Evolutionary conservation across 106 monocot species (phyloP).

Genomic region (Amphibolis antarctica): DNA sequence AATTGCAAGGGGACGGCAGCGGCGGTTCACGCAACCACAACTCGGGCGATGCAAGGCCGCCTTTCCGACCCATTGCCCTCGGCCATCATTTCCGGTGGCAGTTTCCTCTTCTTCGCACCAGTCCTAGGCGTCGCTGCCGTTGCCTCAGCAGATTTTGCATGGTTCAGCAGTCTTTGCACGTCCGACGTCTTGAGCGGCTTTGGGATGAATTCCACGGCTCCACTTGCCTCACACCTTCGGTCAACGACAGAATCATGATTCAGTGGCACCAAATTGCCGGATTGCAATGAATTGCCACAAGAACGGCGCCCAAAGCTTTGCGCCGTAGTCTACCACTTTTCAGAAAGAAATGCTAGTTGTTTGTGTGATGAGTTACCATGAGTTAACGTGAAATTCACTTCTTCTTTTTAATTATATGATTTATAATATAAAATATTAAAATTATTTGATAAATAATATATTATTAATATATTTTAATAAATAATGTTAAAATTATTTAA

Average conservation of each 20-base stretch:
- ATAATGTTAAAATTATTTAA: no score
- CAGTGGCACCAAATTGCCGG: background rate
- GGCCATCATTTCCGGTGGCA: slow-evolving; percentile 18
- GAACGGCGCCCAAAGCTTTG: no score
- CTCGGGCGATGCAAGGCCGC: slow-evolving; percentile 33
- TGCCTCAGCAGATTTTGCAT: slow-evolving; percentile 5
- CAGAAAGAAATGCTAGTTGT: no score
- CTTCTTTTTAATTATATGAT: no score
- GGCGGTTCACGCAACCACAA: slow-evolving; percentile 25
- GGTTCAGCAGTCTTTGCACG: slow-evolving; percentile 27
- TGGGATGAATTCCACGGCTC: slow-evolving; percentile 65
- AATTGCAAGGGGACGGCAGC: background rate
- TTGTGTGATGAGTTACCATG: no score
- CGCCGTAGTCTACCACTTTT: no score
- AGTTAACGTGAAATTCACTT: no score
- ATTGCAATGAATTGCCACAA: background rate
- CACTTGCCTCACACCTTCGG: slow-evolving; percentile 38
- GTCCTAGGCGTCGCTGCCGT: slow-evolving; percentile 8
- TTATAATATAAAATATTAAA: no score
- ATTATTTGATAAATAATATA: no score
- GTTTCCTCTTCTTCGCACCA: slow-evolving; percentile 51
- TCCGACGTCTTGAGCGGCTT: slow-evolving; percentile 56
- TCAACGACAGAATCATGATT: background rate
- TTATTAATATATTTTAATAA: no score
- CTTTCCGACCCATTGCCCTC: slow-evolving; percentile 27